A percentile compares a stretch with the other conserved stretches of the same genome.
Evolutionary conservation across 106 monocot species (phyloP).

Genomic region (Apostasia ramifera): DNA sequence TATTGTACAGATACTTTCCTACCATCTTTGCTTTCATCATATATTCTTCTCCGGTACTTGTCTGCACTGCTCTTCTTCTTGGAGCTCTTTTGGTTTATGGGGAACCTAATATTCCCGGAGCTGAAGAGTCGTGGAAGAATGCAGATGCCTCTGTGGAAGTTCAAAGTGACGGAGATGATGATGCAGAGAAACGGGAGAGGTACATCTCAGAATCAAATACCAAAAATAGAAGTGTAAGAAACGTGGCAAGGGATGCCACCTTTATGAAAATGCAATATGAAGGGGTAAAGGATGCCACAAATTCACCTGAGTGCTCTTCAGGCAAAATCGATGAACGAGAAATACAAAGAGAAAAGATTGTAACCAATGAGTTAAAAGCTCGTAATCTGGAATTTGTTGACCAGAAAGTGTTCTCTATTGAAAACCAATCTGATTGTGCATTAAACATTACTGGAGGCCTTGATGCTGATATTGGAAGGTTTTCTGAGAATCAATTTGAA

Average conservation of each 20-base stretch:
- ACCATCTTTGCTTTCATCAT: slow-evolving; percentile 46
- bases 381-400: not conserved
- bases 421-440: slow-evolving; percentile 5
- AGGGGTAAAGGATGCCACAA: slow-evolving; percentile 2
- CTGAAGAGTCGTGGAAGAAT: slow-evolving; percentile 19
- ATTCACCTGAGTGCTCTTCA: not conserved
- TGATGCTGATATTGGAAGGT: slow-evolving; percentile 5
- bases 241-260: not conserved
- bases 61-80: slow-evolving; percentile 68
- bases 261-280: slow-evolving; percentile 4
- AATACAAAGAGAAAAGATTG: not conserved
- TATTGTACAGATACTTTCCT: slow-evolving; percentile 47
- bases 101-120: slow-evolving; percentile 43
- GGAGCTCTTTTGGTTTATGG: slow-evolving; percentile 58
- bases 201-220: not conserved
- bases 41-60: slow-evolving; percentile 43
- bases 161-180: not conserved
- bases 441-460: slow-evolving; percentile 6
- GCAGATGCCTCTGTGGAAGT: slow-evolving; percentile 4
- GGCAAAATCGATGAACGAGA: not conserved
- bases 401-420: slow-evolving; percentile 8
- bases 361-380: not conserved
- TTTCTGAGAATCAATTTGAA: slow-evolving; percentile 7
- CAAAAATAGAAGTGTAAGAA: not conserved
- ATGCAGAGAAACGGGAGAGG: not conserved